These are phyloP conservation scores for Acanthamoeba lenticulata DNA, from an alignment of 208 protist genomes.

Conservation along the genomic window DNA sequence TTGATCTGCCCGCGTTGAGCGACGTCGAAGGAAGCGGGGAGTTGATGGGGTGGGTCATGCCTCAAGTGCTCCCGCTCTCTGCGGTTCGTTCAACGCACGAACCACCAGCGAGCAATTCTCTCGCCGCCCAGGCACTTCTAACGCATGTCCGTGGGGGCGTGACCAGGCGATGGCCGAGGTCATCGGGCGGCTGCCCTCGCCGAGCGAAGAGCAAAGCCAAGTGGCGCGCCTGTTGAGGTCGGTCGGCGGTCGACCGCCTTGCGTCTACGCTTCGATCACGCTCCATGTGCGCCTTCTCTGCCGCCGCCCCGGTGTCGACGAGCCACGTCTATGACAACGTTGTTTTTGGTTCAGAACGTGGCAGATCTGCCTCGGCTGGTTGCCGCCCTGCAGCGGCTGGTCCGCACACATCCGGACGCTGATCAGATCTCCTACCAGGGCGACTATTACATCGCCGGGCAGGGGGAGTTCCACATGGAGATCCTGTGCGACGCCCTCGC, in stretches of 20 bases:
- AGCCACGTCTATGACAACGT: neutral
- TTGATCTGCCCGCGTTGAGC: conserved; percentile 93
- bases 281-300: too few species aligned
- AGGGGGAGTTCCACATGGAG: conserved; percentile 99
- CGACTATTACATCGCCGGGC: conserved; percentile 91
- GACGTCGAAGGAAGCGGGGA: conserved; percentile 88
- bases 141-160: too few species aligned
- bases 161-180: too few species aligned
- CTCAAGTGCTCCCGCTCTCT: conserved; percentile 93
- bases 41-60: conserved; percentile 98
- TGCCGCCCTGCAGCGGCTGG: neutral
- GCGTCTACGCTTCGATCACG: too few species aligned
- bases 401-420: neutral
- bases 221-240: too few species aligned
- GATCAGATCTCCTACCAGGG: conserved; percentile 75
- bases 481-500: conserved; percentile 99
- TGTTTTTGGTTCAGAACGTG: neutral
- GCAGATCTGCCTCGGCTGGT: neutral
- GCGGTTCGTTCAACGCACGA: too few species aligned
- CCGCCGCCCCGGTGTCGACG: too few species aligned
- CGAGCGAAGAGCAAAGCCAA: too few species aligned
- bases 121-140: conserved; percentile 55
- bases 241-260: too few species aligned
- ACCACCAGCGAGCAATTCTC: too few species aligned
- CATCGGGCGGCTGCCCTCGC: too few species aligned